Evolutionary conservation across 108 stramenopile genomes (phyloP), one percentile per base, ranked within the genome.

Genomic region (Fragilaria crotonensis): DNA sequence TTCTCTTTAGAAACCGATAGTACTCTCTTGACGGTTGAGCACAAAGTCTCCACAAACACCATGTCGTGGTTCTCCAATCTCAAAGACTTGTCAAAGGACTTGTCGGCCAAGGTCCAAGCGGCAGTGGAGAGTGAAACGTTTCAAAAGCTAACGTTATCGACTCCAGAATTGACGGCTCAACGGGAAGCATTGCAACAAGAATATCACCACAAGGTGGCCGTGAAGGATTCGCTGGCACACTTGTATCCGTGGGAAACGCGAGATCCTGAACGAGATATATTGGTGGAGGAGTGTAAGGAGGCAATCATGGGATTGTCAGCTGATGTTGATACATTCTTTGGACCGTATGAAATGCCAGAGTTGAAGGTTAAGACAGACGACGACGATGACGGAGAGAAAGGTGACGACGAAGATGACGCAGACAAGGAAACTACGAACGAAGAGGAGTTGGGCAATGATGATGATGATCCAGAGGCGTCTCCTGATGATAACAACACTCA

Each of bases 231-330:
- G 20, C 56, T 93, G 51, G 69, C 84, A 0, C 70, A 73, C 27
- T 66, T 89, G 52, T 49, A 87, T 1, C 91, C 91, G 11, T 93
- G 91, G 91, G 87, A 89, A 47, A 93, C 91, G 27, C 51, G 73
- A 25, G 91, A 93, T 71, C 53, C 57, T 22, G 91, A 87, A 63
- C 73, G 88, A 59, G 91, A 87, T 58, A 93, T 93, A 62, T 59
- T 93, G 41, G 86, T 88, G 36, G 91, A 93, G 29, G 91, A 93
- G 64, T 93, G 91, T 60, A 83, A 70, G 52, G 91, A 93, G 22
- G 83, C 77, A 3, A 93, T 93, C 60, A 59, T 89, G 32, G 71
- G 61, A 30, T 61, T 93, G 58, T 79, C 78, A 56, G 25, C 17
- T n/a, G 57, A 75, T 0, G 69, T 75, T 30, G 78, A 75, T 5